Percentiles rank a stretch among this genome's conserved stretches.
Evolutionary conservation across 1,139 yeast genomes (phyloP).

Genomic region (Zhuliangozyma parablackwelliae): DNA sequence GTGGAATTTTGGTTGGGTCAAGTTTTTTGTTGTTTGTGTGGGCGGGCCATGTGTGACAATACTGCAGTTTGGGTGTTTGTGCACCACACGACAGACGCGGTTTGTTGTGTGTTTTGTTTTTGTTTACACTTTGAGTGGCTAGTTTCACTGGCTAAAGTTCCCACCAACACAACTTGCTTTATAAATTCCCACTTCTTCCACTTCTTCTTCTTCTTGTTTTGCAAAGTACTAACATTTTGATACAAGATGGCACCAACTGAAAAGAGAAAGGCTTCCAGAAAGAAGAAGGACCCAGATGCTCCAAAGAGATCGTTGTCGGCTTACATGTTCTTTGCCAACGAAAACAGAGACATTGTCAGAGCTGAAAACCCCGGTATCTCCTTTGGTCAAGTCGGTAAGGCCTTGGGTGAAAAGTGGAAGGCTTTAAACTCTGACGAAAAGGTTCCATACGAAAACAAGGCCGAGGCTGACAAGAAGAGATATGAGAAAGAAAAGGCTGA

Average conservation of each 20-base stretch:
- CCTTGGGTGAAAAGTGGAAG: conserved; percentile 96
- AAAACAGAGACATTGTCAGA: conserved; percentile 90
- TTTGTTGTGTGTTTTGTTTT: too few relatives aligned
- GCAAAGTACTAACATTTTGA: conserved; percentile 2
- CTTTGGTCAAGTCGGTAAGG: conserved; percentile 88
- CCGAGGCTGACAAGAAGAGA: conserved; percentile 94
- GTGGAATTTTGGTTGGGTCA: too few relatives aligned
- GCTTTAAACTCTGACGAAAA: conserved; percentile 76
- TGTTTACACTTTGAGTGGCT: too few relatives aligned
- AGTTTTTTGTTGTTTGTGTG: too few relatives aligned
- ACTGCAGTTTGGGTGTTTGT: too few relatives aligned
- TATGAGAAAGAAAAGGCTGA: conserved; percentile 95
- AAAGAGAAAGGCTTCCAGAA: conserved; percentile 46
- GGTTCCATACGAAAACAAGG: conserved; percentile 85
- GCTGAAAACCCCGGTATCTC: conserved; percentile 92
- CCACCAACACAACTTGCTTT: neutral
- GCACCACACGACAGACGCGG: too few relatives aligned
- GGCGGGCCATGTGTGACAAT: too few relatives aligned
- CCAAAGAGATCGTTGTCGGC: conserved; percentile 98
- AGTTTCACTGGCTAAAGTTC: too few relatives aligned
- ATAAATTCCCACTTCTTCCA: conserved; percentile 1
- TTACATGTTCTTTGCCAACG: conserved; percentile 98
- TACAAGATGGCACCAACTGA: conserved; percentile 23
- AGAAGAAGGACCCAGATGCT: conserved; percentile 89
- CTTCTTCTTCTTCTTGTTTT: neutral